Conservation (phyloP, 1,284 basidiomycete genomes). For the Cutaneotrichosporon sp. region DNA sequence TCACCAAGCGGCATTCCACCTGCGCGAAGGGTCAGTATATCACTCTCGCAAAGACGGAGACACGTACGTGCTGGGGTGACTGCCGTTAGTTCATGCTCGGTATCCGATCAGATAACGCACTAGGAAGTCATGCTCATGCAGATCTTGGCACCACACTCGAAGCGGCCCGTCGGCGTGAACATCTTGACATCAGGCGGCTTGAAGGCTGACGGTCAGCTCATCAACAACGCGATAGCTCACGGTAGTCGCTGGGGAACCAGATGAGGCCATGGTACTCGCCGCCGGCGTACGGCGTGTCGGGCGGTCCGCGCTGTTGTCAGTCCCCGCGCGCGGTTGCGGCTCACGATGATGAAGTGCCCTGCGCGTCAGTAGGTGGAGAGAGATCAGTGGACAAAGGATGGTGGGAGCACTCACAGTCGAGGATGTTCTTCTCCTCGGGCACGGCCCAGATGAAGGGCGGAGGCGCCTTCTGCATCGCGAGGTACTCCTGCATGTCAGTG, state of each 20-base stretch:
- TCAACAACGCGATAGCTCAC: slow-evolving; percentile 53
- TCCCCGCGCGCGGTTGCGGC: slow-evolving; percentile 24
- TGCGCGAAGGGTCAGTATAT: slow-evolving; percentile 17
- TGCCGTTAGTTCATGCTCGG: slow-evolving; percentile 15
- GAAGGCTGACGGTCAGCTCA: slow-evolving; percentile 63
- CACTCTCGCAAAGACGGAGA: slow-evolving; percentile 11
- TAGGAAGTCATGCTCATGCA: slow-evolving; percentile 95
- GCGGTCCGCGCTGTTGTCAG: slow-evolving; percentile 72
- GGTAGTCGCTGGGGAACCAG: slow-evolving; percentile 87
- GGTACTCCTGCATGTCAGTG: slow-evolving; percentile 69
- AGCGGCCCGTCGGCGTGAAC: slow-evolving; percentile 91
- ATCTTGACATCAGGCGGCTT: slow-evolving; percentile 98
- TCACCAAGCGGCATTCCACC: slow-evolving; percentile 53
- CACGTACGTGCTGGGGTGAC: slow-evolving; percentile 51
- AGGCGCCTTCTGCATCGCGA: slow-evolving; percentile 87
- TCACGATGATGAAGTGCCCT: slow-evolving; percentile 92
- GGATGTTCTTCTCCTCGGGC: slow-evolving; percentile 94
- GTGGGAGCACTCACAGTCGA: slow-evolving; percentile 62
- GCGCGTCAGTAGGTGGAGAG: slow-evolving; percentile 52
- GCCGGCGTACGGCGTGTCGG: slow-evolving; percentile 86
- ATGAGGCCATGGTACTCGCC: slow-evolving; percentile 81
- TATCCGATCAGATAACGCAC: slow-evolving; percentile 60
- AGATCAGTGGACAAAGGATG: slow-evolving; percentile 75
- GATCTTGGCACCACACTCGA: slow-evolving; percentile 90
- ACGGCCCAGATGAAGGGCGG: slow-evolving; percentile 92